These are phyloP conservation scores for Stemphylium vesicarium DNA, from an alignment of 2,329 filamentous ascomycete genomes.

Conservation along the genomic window DNA sequence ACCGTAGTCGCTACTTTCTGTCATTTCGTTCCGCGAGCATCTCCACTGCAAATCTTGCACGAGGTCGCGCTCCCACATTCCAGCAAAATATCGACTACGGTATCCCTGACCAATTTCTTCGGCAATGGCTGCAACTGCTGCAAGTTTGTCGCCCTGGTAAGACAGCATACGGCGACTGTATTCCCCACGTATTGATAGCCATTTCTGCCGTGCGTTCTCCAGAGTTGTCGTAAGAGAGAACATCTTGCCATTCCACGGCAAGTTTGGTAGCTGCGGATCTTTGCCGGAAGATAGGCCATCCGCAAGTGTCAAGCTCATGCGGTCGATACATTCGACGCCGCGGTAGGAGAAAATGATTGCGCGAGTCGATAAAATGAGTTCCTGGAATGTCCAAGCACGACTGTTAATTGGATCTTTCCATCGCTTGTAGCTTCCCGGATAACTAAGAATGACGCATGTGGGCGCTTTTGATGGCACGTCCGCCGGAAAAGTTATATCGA, in stretches of 20 bases:
- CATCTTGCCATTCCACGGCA: slow-evolving; percentile 8
- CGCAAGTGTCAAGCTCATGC: not conserved
- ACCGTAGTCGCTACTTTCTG: not conserved
- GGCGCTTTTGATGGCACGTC: not conserved
- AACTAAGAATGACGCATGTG: slow-evolving; percentile 4
- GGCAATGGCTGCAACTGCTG: slow-evolving; percentile 13
- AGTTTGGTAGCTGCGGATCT: slow-evolving; percentile 9
- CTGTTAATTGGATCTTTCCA: slow-evolving; percentile 14
- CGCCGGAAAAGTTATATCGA: not conserved
- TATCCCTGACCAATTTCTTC: slow-evolving; percentile 10
- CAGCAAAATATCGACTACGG: slow-evolving; percentile 8
- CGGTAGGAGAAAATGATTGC: slow-evolving; percentile 14
- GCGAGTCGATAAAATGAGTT: slow-evolving; percentile 11
- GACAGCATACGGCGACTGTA: slow-evolving; percentile 13
- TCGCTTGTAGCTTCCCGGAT: slow-evolving; percentile 11
- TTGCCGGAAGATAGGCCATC: slow-evolving; percentile 1
- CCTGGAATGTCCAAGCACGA: slow-evolving; percentile 19
- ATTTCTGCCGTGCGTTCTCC: slow-evolving; percentile 8
- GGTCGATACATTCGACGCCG: slow-evolving; percentile 6
- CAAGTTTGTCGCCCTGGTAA: slow-evolving; percentile 12
- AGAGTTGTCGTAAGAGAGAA: slow-evolving; percentile 2
- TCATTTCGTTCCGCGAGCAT: not conserved
- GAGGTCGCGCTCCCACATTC: slow-evolving; percentile 14
- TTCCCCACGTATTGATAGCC: slow-evolving; percentile 11
- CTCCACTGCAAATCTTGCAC: slow-evolving; percentile 12